phyloP scores from a whole-genome alignment of 768 basidiomycete species.

The Podaxis carcinomalis region DNA sequence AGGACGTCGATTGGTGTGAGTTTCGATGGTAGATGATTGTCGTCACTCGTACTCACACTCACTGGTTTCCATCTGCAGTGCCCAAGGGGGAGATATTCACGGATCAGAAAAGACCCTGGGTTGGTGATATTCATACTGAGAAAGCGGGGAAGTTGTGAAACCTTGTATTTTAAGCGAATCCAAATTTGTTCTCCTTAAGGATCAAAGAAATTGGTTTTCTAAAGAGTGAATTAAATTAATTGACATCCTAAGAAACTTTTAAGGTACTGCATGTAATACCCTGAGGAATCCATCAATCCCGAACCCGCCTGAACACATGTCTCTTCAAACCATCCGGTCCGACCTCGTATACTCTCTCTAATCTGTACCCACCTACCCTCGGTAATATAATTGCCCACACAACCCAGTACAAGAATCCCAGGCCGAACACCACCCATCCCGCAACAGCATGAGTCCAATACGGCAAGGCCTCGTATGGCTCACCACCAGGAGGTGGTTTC shows the following conservation, averaged over 20 bases:
- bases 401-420: slow-evolving; percentile 34
- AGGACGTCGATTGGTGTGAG: slow-evolving; percentile 23
- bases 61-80: slow-evolving; percentile 15
- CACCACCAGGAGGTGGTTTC: slow-evolving; percentile 40
- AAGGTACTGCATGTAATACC: background rate
- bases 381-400: slow-evolving; percentile 27
- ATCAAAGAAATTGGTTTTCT: background rate
- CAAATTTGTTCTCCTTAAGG: background rate
- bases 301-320: slow-evolving; percentile 12
- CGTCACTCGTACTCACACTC: background rate
- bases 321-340: slow-evolving; percentile 25
- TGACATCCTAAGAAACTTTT: background rate
- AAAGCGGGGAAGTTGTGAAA: background rate
- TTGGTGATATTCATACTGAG: background rate
- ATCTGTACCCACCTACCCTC: slow-evolving; percentile 26
- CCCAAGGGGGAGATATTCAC: slow-evolving; percentile 25
- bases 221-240: background rate
- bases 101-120: slow-evolving; percentile 19
- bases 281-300: background rate
- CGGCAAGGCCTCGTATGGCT: slow-evolving; percentile 46
- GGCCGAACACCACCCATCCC: slow-evolving; percentile 33
- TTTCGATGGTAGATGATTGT: background rate
- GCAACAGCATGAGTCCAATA: slow-evolving; percentile 48
- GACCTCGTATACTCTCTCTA: slow-evolving; percentile 24
- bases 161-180: background rate